Conservation (phyloP, 331 rosid genomes). For the Spiraea crenata region DNA sequence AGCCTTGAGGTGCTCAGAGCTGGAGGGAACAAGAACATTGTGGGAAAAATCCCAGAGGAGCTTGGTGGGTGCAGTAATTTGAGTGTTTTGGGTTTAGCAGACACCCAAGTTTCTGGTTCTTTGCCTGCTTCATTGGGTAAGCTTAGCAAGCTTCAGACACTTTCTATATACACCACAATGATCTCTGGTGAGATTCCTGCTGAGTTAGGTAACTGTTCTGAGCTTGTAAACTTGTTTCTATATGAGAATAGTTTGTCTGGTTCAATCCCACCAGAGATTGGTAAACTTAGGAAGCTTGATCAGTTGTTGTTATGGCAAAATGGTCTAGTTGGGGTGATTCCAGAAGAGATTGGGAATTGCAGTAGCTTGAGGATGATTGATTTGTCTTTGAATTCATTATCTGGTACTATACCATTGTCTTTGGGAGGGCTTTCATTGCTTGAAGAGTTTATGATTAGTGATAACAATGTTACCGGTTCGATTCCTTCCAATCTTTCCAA, state of each 20-base stretch:
- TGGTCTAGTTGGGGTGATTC: slow-evolving; percentile 69
- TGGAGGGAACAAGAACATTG: slow-evolving; percentile 73
- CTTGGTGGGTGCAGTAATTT: slow-evolving; percentile 72
- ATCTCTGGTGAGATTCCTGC: slow-evolving; percentile 83
- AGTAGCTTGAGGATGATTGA: slow-evolving; percentile 73
- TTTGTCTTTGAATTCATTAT: slow-evolving; percentile 72
- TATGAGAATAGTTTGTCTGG: slow-evolving; percentile 87
- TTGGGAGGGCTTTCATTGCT: slow-evolving; percentile 53
- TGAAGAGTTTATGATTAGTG: slow-evolving; percentile 91
- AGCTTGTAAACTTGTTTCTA: slow-evolving; percentile 69
- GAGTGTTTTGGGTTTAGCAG: slow-evolving; percentile 82
- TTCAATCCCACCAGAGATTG: slow-evolving; percentile 72
- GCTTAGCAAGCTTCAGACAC: slow-evolving; percentile 59
- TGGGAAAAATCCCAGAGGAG: slow-evolving; percentile 73
- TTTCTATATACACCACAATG: slow-evolving; percentile 90
- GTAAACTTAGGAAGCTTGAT: slow-evolving; percentile 70
- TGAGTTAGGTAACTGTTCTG: slow-evolving; percentile 87
- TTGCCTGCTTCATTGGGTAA: slow-evolving; percentile 73
- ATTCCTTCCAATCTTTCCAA: slow-evolving; percentile 72
- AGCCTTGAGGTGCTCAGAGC: slow-evolving; percentile 64
- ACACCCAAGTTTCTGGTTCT: slow-evolving; percentile 66
- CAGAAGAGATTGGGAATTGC: slow-evolving; percentile 81
- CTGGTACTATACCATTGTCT: slow-evolving; percentile 76
- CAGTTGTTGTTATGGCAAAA: slow-evolving; percentile 84
- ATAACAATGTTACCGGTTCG: slow-evolving; percentile 81